A percentile compares a stretch with the other conserved stretches of the same genome.
These are phyloP conservation scores for Podospora comata DNA, from an alignment of 495 filamentous ascomycete genomes.

Conservation along the genomic window DNA sequence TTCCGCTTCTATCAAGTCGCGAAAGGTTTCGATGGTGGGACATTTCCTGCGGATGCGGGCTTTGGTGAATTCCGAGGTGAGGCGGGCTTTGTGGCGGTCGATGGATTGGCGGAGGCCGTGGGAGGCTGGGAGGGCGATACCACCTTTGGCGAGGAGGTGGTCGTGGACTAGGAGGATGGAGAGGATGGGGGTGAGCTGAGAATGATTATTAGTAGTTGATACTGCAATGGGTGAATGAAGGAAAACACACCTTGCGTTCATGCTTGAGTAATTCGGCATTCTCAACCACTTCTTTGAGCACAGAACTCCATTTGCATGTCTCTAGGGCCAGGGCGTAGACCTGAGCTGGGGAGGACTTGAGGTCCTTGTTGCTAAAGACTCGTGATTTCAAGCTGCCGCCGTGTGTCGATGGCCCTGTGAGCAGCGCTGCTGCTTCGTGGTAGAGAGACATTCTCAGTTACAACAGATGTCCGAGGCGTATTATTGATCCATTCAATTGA, in stretches of 20 bases:
- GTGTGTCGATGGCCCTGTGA: conserved; percentile 57
- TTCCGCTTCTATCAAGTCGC: conserved; percentile 51
- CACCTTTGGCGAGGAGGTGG: conserved; percentile 71
- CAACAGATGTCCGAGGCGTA: background rate
- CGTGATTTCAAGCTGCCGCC: conserved; percentile 79
- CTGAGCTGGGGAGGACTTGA: conserved; percentile 75
- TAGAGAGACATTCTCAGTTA: conserved; percentile 73
- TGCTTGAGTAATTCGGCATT: conserved; percentile 62
- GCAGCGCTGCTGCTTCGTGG: conserved; percentile 75
- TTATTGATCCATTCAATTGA: background rate
- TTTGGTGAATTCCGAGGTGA: conserved; percentile 77
- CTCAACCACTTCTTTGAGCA: conserved; percentile 84
- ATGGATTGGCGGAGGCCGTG: conserved; percentile 75
- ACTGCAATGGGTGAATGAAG: background rate
- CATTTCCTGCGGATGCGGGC: conserved; percentile 69
- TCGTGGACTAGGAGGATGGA: conserved; percentile 85
- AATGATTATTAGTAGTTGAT: background rate
- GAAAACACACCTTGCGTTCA: conserved; percentile 70
- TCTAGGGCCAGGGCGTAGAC: conserved; percentile 83
- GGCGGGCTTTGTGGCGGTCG: conserved; percentile 73
- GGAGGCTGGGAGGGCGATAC: conserved; percentile 69
- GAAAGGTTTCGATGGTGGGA: conserved; percentile 60
- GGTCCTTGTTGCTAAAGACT: conserved; percentile 64
- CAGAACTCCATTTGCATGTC: conserved; percentile 81
- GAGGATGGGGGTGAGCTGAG: conserved; percentile 73